A percentile compares a stretch with the other conserved stretches of the same genome.
Conservation (phyloP, 2,329 filamentous ascomycete species). For the Epichloe uncinata region DNA sequence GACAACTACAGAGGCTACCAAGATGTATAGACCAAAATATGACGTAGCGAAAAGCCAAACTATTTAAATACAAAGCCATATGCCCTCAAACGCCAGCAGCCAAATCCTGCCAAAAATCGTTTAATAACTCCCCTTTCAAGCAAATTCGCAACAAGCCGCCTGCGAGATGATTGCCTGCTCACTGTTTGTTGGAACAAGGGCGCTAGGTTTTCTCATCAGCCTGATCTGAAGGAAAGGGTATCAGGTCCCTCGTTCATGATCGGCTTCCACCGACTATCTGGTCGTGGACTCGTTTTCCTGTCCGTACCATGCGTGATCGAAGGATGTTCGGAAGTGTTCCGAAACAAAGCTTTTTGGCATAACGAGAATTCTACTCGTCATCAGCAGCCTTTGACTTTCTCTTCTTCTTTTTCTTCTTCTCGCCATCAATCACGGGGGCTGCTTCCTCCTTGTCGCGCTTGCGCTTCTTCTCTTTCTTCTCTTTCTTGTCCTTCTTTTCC, state of each 20-base stretch:
- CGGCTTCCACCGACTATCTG: background rate
- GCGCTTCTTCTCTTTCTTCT: no score
- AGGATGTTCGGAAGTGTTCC: background rate
- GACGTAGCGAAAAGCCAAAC: background rate
- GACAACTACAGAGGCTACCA: background rate
- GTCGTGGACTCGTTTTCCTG: background rate
- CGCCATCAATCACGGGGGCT: slow-evolving; percentile 27
- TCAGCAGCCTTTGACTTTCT: slow-evolving; percentile 39
- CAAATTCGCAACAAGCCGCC: slow-evolving; percentile 12
- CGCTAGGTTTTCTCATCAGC: background rate
- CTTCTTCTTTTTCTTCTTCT: slow-evolving; percentile 48
- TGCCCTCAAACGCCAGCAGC: slow-evolving; percentile 22
- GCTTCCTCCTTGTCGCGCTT: slow-evolving; percentile 36
- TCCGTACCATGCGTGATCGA: background rate
- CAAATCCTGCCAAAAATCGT: slow-evolving; percentile 16
- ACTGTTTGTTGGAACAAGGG: background rate
- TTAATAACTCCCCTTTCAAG: slow-evolving; percentile 16
- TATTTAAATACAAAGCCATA: slow-evolving; percentile 17
- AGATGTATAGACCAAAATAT: slow-evolving; percentile 13
- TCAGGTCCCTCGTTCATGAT: background rate
- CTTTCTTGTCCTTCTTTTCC: slow-evolving; percentile 44
- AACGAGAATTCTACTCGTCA: slow-evolving; percentile 17
- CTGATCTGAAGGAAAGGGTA: background rate
- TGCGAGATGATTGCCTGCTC: background rate
- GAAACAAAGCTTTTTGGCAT: background rate